Evolutionary conservation across 202 grass and related monocot genomes (phyloP).

Genomic region (Elaeis oleifera): DNA sequence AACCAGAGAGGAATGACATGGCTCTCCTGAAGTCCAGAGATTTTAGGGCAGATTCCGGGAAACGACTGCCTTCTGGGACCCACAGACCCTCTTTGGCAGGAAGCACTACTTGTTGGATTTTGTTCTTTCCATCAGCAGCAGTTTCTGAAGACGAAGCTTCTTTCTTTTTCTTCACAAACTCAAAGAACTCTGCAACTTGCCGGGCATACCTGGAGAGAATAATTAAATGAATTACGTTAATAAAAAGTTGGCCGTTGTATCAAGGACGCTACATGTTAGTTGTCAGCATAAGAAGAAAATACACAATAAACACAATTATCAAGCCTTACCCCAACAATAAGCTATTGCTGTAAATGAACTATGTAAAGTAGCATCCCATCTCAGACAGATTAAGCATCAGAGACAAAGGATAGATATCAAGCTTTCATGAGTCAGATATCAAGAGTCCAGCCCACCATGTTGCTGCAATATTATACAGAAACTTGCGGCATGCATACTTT

Average conservation of each 20-base stretch:
- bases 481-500: too few species aligned
- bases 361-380: too few species aligned
- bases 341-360: too few species aligned
- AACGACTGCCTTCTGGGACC: constrained; percentile 38
- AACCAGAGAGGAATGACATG: constrained; percentile 50
- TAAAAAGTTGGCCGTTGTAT: too few species aligned
- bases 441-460: too few species aligned
- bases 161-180: constrained; percentile 94
- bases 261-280: not conserved
- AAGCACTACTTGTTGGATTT: constrained; percentile 38
- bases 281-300: not conserved
- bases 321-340: not conserved
- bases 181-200: constrained; percentile 80
- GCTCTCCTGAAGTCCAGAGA: constrained; percentile 50
- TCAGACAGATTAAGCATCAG: too few species aligned
- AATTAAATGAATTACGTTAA: not conserved
- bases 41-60: constrained; percentile 40
- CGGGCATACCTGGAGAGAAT: constrained; percentile 51
- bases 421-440: too few species aligned
- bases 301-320: not conserved
- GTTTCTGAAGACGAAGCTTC: constrained; percentile 28
- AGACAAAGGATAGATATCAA: too few species aligned
- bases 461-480: too few species aligned
- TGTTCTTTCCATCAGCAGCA: constrained; percentile 19
- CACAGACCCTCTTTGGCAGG: constrained; percentile 43